Evolutionary conservation across 441 rosid genomes (phyloP).

Genomic region (Adansonia rubrostipa): DNA sequence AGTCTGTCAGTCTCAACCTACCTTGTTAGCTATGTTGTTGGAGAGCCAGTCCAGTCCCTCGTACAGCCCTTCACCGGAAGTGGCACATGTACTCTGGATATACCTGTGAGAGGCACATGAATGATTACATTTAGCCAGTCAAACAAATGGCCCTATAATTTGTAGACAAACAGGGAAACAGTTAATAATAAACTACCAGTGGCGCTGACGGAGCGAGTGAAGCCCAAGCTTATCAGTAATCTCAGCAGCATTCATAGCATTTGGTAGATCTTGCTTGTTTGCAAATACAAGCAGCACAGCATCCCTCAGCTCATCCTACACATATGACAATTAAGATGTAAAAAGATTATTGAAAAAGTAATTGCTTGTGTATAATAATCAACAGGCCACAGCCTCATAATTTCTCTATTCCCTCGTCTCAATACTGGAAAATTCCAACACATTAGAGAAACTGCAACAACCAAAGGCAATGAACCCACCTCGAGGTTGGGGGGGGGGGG

Average conservation of each 20-base stretch:
- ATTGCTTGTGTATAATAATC: neutral
- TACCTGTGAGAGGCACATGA: slow-evolving; percentile 39
- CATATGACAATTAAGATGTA: neutral
- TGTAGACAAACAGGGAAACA: neutral
- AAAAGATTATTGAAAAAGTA: neutral
- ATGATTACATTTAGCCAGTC: neutral
- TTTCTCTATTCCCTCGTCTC: neutral
- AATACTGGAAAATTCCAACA: neutral
- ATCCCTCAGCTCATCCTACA: slow-evolving; percentile 57
- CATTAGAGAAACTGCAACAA: neutral
- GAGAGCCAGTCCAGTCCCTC: slow-evolving; percentile 98
- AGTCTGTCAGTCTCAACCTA: slow-evolving; percentile 13
- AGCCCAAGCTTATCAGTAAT: slow-evolving; percentile 56
- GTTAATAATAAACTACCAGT: slow-evolving; percentile 41
- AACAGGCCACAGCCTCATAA: neutral
- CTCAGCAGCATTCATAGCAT: slow-evolving; percentile 63
- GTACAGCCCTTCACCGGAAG: slow-evolving; percentile 90
- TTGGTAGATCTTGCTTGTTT: slow-evolving; percentile 69
- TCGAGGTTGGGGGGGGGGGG: neutral
- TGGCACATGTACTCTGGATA: slow-evolving; percentile 90
- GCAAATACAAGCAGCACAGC: slow-evolving; percentile 67
- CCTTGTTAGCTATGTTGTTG: slow-evolving; percentile 88
- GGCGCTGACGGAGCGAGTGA: slow-evolving; percentile 61
- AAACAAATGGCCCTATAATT: neutral
- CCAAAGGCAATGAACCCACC: neutral